phyloP scores from a whole-genome alignment of 768 basidiomycete species.

The Pleurotus djamor region DNA sequence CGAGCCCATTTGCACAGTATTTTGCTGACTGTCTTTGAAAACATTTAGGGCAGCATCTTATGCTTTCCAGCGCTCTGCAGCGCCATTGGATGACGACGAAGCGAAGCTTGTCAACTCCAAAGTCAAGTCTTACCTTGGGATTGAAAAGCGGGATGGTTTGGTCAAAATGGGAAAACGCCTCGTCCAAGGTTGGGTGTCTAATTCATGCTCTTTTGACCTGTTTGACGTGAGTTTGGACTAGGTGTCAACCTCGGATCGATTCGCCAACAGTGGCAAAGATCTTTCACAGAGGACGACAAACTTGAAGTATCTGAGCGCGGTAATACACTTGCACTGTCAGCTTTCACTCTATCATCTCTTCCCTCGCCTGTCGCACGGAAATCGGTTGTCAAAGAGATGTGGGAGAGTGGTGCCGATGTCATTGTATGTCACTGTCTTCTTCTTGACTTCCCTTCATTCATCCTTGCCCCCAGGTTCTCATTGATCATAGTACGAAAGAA shows the following conservation, averaged over 20 bases:
- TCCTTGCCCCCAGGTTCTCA: slow-evolving; percentile 58
- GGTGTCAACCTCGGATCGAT: slow-evolving; percentile 46
- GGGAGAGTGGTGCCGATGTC: slow-evolving; percentile 86
- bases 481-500: slow-evolving; percentile 75
- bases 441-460: neutral
- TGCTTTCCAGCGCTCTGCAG: slow-evolving; percentile 48
- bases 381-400: slow-evolving; percentile 77
- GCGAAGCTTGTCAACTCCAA: slow-evolving; percentile 44
- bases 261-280: slow-evolving; percentile 52
- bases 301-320: slow-evolving; percentile 39
- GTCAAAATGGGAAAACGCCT: slow-evolving; percentile 65
- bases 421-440: slow-evolving; percentile 47
- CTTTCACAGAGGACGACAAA: slow-evolving; percentile 47
- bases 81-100: slow-evolving; percentile 20
- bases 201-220: neutral
- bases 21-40: slow-evolving; percentile 9
- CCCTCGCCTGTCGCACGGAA: slow-evolving; percentile 59
- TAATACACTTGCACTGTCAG: slow-evolving; percentile 71
- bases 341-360: slow-evolving; percentile 82
- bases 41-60: slow-evolving; percentile 60
- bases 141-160: slow-evolving; percentile 78
- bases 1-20: neutral
- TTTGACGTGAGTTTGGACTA: slow-evolving; percentile 18
- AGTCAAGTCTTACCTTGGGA: slow-evolving; percentile 62
- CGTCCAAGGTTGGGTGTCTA: slow-evolving; percentile 41